Base-by-base conservation (phyloP, 2,329 filamentous ascomycete genomes). In the Ophidiomyces ophidiicola region DNA sequence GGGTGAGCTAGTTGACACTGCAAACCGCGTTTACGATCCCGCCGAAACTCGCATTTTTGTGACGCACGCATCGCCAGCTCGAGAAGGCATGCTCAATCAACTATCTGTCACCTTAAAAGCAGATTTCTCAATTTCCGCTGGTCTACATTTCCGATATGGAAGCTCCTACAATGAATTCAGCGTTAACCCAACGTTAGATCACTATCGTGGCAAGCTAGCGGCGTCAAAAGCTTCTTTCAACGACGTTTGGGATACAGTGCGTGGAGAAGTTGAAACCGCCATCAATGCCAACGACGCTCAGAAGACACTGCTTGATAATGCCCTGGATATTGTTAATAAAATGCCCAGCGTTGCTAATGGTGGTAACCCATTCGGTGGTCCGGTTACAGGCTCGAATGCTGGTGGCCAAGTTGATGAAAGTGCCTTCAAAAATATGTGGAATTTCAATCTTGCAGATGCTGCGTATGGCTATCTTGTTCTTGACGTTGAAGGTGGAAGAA, bases 391-490 rank as follows among this genome's bases (percentile, higher is more conserved):
- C 26, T 78, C 71, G 28, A 67, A 66, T 50, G 68, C 77, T 36
- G 79, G 84, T 36, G 90, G 90, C 21, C 83, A 93, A 55, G 86
- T 98, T 12, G 90, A 98, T 47, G 90, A 98, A 68, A 94, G 87
- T 53, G 90, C 90, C 1, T 98, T 98, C 74, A 98, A 98, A 70
- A 98, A 98, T 60, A 96, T 96, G 90, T 98, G 90, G 90, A 98
- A 98, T 63, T 98, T 98, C 67, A 96, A 96, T 61, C 65, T 98
- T 49, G 90, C 90, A 20, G 90, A 98, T 67, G 90, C 90, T 40
- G 88, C 90, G 14, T 98, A 96, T 59, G 90, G 90, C 45, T 98
- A 86, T 71, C 71, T 98, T 36, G 86, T 96, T 11, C 66, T 98
- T 42, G 90, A 98, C 59, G 80, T 98, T 44, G 90, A 98, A 57